These are phyloP conservation scores for Trichoderma afroharzianum DNA, from an alignment of 2,329 filamentous ascomycete species.

Conservation along the genomic window DNA sequence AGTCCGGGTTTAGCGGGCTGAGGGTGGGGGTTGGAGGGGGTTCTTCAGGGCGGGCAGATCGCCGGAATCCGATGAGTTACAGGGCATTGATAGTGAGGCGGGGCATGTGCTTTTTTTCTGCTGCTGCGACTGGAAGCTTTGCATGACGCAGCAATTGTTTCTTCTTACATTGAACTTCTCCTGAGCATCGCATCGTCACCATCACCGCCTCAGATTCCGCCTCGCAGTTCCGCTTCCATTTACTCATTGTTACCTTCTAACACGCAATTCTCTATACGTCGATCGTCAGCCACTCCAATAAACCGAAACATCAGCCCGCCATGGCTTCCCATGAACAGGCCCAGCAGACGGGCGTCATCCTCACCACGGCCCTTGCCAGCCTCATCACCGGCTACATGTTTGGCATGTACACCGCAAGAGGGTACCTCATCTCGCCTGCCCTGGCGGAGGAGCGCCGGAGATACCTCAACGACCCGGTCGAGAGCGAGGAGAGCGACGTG, in stretches of 20 bases:
- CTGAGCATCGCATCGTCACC: not conserved
- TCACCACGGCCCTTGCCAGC: conserved; percentile 70
- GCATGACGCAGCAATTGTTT: not conserved
- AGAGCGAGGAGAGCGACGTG: conserved; percentile 67
- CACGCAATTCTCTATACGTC: no score
- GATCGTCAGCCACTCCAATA: not conserved
- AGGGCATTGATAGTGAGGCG: not conserved
- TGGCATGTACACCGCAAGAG: conserved; percentile 66
- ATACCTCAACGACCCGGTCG: conserved; percentile 57
- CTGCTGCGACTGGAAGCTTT: not conserved
- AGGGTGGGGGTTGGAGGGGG: not conserved
- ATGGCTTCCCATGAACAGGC: conserved; percentile 36
- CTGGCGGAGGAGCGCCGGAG: conserved; percentile 55
- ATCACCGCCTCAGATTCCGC: not conserved
- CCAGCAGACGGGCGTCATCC: conserved; percentile 55
- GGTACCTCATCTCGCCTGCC: conserved; percentile 55
- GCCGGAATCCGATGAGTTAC: not conserved
- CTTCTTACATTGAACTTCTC: not conserved
- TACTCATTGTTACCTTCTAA: not conserved
- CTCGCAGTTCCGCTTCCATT: not conserved
- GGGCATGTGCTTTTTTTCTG: not conserved
- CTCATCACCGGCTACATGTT: conserved; percentile 77
- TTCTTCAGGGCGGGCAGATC: not conserved
- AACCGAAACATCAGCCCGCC: conserved; percentile 5
- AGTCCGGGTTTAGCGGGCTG: not conserved